Evolutionary conservation across 345 rosid species (phyloP), one percentile per base, ranked within the genome.

Genomic region (Cardamine resedifolia): DNA sequence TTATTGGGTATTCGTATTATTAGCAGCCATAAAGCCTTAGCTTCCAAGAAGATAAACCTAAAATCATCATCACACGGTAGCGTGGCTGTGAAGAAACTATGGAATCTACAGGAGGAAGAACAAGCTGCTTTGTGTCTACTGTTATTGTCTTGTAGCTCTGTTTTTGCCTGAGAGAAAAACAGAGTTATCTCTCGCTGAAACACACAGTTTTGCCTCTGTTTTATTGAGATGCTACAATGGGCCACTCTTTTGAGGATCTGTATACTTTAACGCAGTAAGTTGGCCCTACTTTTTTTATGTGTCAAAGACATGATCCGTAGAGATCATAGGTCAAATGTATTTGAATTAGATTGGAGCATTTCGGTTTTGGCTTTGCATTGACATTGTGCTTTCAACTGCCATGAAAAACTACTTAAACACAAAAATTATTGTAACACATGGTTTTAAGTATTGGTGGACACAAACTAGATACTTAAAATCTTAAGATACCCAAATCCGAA

Each of bases 91-190:
- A 88, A 85, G 84, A 90, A 88, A 72, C 87, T 83, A 61, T 74
- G 96, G 72, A 77, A 52, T 74, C 24, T 86, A 73, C 74, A 85
- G 14, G 96, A 90, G 77, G 93, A 87, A 74, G 93, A 93, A 75
- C 88, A 84, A 64, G 97, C 98, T 39, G 98, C 98, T 73, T 77
- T 89, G 56, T 85, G 83, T 64, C 71, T 93, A 49, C 65, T 93
- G 82, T 94, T 96, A 9, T 60, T 93, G 77, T 93, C 98, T 3
- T 85, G 74, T 41, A 86, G 80, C 70, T 78, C 84, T 43, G 86
- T 85, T 77, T 85, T 85, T 56, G 86, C 84, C 20, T 80, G 19
- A 63, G 23, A 47, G 10, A 33, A 62, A 20, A 16, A 59, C 34
- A 67, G 68, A 59, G 58, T 4, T 4, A 8, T 51, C 31, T 51